Base-by-base conservation (phyloP, 2,329 filamentous ascomycete species). In the Biscogniauxia sp. region DNA sequence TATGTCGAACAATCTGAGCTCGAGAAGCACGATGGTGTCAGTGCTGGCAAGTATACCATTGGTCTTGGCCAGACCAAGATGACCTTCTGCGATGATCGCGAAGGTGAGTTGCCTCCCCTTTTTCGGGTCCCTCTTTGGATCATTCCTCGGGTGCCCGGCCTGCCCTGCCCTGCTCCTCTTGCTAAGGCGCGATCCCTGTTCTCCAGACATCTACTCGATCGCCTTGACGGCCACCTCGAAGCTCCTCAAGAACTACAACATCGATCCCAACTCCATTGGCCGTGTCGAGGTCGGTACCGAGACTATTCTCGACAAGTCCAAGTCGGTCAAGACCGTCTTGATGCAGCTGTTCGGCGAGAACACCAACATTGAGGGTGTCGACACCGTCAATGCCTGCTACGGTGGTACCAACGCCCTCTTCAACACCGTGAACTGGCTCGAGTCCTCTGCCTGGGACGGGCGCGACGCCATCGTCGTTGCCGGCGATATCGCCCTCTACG, bases 41-140 rank as follows among this genome's bases (percentile, higher is more conserved):
- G 85, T 75, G 77, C 87, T 60, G 91, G 91, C 69, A 95, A 95
- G 81, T 95, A 95, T 84, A 95, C 91, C 73, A 94, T 95, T 79
- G 91, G 91, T 77, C 88, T 95, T 60, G 91, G 91, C 72, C 91
- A 95, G 84, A 94, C 90, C 75, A 92, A 91, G 81, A 95, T 95
- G 91, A 89, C 88, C 82, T 95, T 95, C 80, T 94, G 91, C 77
- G 91, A 95, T 78, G 91, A 95, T 74, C 88, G 90, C 74, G 91
- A 95, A 82, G 91, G 91, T 93, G 76, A 77, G 81, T 77, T 67
- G 54, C 61, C 23, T n/a, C 5, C n/a, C 20, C 52, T 32, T 26
- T 2, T 5, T 53, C 4, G 51, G 23, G 23, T 5, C 19, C 51
- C n/a, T 17, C 23, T 17, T 13, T 20, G 20, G 23, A 5, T 5